Evolutionary conservation across 176 grass and related monocot species (phyloP).

Genomic region (Melocanna baccifera): DNA sequence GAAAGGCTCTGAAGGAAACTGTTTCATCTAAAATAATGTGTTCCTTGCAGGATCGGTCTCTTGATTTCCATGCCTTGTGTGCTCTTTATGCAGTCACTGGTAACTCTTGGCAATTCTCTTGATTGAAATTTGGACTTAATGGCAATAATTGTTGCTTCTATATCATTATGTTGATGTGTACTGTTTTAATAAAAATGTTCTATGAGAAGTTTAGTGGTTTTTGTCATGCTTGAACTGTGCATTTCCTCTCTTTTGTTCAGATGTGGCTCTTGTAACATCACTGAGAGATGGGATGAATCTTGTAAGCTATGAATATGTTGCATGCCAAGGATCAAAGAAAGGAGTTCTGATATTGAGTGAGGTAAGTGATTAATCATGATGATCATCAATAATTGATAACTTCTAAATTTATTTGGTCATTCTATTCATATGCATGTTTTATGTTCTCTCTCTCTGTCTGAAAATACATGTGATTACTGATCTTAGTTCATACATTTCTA

Average conservation of each 20-base stretch:
- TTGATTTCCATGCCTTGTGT: constrained; percentile 90
- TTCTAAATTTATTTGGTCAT: background rate
- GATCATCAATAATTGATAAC: background rate
- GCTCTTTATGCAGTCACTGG: constrained; percentile 96
- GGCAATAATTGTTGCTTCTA: background rate
- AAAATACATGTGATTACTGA: background rate
- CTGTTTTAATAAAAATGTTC: background rate
- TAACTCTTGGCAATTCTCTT: constrained; percentile 36
- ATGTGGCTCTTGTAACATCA: constrained; percentile 98
- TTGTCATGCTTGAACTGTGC: constrained; percentile 16
- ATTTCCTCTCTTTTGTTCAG: constrained; percentile 44
- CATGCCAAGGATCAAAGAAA: constrained; percentile 95
- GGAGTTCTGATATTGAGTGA: constrained; percentile 96
- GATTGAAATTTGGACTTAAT: constrained; percentile 1
- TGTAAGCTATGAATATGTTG: constrained; percentile 99
- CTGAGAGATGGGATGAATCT: constrained; percentile 99
- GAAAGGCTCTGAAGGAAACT: background rate
- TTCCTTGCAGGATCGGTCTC: constrained; percentile 85
- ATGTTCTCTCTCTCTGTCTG: background rate
- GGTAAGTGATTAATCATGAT: constrained; percentile 42
- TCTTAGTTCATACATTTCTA: constrained; percentile 25
- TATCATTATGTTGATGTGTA: background rate
- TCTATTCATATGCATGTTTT: background rate
- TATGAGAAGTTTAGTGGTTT: background rate
- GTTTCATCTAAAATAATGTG: constrained; percentile 32